Conservation (phyloP, 371 early-diverging fungal species). For the Mucor sp. region DNA sequence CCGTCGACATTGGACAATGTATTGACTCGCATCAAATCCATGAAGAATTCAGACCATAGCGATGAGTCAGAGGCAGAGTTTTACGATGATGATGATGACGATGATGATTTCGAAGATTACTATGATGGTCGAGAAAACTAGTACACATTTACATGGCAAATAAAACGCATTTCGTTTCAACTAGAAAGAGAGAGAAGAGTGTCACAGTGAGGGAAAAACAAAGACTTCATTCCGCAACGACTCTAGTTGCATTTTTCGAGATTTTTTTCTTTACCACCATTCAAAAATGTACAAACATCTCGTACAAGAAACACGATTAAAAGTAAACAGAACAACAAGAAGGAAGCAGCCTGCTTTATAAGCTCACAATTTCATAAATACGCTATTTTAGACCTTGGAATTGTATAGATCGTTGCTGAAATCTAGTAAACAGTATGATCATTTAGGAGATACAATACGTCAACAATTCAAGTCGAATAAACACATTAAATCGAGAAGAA, state of each 20-base stretch:
- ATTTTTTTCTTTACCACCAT: background rate
- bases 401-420: conserved; percentile 22
- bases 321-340: background rate
- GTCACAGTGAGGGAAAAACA: background rate
- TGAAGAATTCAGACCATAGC: conserved; percentile 15
- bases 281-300: background rate
- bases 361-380: background rate
- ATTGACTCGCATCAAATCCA: conserved; percentile 15
- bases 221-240: too few relatives aligned
- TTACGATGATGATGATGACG: conserved; percentile 10
- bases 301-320: conserved; percentile 6
- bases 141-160: background rate
- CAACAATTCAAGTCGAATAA: conserved; percentile 14
- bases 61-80: conserved; percentile 22
- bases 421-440: conserved; percentile 13
- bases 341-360: background rate
- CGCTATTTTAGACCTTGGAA: conserved; percentile 19
- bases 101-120: conserved; percentile 12
- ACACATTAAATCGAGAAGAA: conserved; percentile 10
- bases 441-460: background rate
- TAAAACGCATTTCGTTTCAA: background rate
- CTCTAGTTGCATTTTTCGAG: too few relatives aligned
- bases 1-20: conserved; percentile 20
- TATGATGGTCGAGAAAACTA: conserved; percentile 1
- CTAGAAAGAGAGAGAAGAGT: background rate